Evolutionary conservation across 192 early-diverging fungal genomes (phyloP).

Genomic region (Spizellomyces punctatus): DNA sequence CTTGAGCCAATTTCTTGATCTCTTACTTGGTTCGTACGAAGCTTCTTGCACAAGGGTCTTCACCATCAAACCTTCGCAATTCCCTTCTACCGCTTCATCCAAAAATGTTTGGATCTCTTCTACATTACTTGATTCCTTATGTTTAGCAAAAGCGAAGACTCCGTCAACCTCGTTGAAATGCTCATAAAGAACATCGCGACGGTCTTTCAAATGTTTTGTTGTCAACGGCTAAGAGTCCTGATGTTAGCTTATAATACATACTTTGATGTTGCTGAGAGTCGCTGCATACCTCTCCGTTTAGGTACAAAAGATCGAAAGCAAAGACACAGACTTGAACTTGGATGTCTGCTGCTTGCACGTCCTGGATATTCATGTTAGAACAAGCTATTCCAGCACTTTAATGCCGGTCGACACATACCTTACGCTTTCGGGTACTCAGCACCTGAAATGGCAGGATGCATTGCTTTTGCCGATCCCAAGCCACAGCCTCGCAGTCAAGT

Average conservation of each 20-base stretch:
- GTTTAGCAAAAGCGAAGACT: conserved; percentile 87
- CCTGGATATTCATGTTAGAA: conserved; percentile 37
- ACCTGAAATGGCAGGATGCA: conserved; percentile 97
- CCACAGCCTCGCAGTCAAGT: conserved; percentile 98
- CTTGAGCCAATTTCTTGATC: conserved; percentile 99
- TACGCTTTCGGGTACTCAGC: conserved; percentile 28
- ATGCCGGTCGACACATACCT: conserved; percentile 3
- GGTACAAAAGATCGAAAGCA: conserved; percentile 93
- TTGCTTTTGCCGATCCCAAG: conserved; percentile 87
- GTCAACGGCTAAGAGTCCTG: conserved; percentile 65
- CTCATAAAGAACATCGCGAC: conserved; percentile 72
- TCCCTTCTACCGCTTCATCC: conserved; percentile 73
- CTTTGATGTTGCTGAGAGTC: neutral
- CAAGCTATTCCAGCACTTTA: neutral
- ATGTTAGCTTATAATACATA: neutral
- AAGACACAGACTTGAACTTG: conserved; percentile 94
- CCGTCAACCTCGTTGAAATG: conserved; percentile 79
- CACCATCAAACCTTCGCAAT: conserved; percentile 98
- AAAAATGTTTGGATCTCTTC: conserved; percentile 96
- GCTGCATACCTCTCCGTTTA: conserved; percentile 81
- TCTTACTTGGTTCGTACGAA: conserved; percentile 93
- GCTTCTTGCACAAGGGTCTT: conserved; percentile 89
- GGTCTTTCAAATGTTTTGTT: conserved; percentile 68
- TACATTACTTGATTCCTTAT: conserved; percentile 77
- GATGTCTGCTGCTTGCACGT: conserved; percentile 89